Conservation (phyloP, 148 eudicot species). For the Polygonum maritimum region DNA sequence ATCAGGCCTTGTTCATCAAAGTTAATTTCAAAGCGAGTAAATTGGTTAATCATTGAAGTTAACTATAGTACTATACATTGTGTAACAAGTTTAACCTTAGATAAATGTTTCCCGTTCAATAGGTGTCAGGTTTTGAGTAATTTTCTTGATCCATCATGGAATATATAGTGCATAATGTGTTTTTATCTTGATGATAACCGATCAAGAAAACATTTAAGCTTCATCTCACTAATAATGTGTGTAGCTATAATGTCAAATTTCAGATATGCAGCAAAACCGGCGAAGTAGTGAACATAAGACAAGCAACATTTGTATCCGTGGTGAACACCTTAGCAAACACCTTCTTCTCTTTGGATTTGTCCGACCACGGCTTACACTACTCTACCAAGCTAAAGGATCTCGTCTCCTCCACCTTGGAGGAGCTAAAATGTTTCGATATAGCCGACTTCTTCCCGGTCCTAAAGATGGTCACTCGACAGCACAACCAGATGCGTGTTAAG, state of each 20-base stretch:
- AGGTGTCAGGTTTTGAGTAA: too few species aligned
- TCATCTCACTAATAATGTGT: neutral
- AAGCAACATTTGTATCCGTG: conserved; percentile 35
- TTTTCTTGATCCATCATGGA: too few species aligned
- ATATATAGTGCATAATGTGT: neutral
- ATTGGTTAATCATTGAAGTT: too few species aligned
- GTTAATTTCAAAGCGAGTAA: too few species aligned
- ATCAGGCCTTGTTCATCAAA: too few species aligned
- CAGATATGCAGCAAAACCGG: conserved; percentile 2
- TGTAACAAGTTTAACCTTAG: too few species aligned
- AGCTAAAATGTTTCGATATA: neutral
- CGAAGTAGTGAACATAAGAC: conserved; percentile 32
- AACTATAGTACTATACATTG: too few species aligned
- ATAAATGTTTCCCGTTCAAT: neutral
- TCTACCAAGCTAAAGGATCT: conserved; percentile 25
- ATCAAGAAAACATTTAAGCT: neutral
- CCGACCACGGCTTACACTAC: conserved; percentile 24
- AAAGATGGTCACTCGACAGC: neutral
- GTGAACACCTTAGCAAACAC: conserved; percentile 39
- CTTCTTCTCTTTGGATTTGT: conserved; percentile 36
- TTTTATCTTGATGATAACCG: neutral
- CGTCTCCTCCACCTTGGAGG: neutral
- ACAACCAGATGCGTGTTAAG: neutral
- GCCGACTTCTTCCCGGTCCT: neutral
- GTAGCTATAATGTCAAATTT: neutral